These are phyloP conservation scores for Scheffersomyces quercinus DNA, from an alignment of 1,139 yeast genomes.

Conservation along the genomic window DNA sequence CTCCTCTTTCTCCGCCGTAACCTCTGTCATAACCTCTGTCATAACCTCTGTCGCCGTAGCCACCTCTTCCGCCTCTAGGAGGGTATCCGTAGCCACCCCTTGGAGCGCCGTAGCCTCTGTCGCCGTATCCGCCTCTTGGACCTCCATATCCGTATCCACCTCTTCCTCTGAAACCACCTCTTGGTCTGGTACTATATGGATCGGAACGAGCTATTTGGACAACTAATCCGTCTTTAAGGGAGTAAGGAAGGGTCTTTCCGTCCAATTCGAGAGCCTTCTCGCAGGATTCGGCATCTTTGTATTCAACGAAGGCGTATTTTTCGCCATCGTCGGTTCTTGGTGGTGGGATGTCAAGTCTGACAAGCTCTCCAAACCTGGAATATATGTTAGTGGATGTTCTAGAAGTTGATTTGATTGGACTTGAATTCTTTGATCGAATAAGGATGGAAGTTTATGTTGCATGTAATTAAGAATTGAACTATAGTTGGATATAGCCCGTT, in stretches of 20 bases:
- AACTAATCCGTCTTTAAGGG: constrained; percentile 40
- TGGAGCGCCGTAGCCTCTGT: constrained; percentile 4
- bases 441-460: too few species aligned
- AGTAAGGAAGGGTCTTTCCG: constrained; percentile 44
- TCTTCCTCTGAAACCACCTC: constrained; percentile 32
- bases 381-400: constrained; percentile 13
- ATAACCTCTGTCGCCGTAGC: constrained; percentile 5
- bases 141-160: constrained; percentile 17
- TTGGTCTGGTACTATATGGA: constrained; percentile 43
- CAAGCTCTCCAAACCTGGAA: constrained; percentile 58
- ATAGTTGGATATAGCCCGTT: too few species aligned
- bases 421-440: neutral
- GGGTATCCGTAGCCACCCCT: constrained; percentile 8
- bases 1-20: constrained; percentile 14
- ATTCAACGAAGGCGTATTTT: constrained; percentile 76
- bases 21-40: constrained; percentile 9
- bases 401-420: neutral
- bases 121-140: constrained; percentile 12
- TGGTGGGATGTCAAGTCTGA: constrained; percentile 70
- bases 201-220: constrained; percentile 62
- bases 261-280: constrained; percentile 59
- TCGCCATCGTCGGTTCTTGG: constrained; percentile 64
- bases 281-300: constrained; percentile 58
- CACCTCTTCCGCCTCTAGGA: constrained; percentile 11
- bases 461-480: too few species aligned